Conservation (phyloP, 768 basidiomycete genomes). For the Kwoniella sp. region DNA sequence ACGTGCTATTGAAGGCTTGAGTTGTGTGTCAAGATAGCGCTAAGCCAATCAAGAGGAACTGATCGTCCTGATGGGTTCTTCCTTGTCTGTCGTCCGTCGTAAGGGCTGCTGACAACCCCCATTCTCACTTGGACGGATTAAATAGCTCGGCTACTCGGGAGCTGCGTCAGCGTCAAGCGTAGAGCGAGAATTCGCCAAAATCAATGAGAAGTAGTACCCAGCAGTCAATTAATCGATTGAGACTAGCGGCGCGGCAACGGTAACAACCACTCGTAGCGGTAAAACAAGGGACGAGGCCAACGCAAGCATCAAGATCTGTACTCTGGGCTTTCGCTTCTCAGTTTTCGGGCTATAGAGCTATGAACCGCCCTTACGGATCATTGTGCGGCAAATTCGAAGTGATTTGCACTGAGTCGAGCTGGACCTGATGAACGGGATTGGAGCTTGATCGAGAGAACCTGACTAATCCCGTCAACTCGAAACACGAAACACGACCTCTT, state of each 20-base stretch:
- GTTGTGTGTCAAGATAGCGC: neutral
- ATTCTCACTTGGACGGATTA: neutral
- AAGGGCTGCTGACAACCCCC: neutral
- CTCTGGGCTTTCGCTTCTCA: neutral
- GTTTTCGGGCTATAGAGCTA: neutral
- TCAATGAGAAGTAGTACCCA: neutral
- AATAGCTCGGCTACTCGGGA: neutral
- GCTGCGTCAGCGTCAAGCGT: neutral
- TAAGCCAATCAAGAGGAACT: neutral
- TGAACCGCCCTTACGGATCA: neutral
- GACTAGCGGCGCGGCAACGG: conserved; percentile 11
- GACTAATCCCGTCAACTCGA: conserved; percentile 1
- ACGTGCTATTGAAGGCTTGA: no score
- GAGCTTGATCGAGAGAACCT: neutral
- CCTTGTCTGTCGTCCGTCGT: neutral
- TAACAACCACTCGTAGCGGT: neutral
- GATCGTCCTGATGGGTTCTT: neutral
- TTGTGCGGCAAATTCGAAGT: neutral
- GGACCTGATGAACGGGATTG: neutral
- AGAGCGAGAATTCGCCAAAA: conserved; percentile 6
- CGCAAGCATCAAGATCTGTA: no score
- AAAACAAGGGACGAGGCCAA: conserved; percentile 3
- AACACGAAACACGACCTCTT: neutral
- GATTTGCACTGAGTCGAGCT: no score
- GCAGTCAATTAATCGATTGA: neutral